Evolutionary conservation across 176 grass and related monocot species (phyloP), one percentile per base, ranked within the genome.

Genomic region (Olyra latifolia): DNA sequence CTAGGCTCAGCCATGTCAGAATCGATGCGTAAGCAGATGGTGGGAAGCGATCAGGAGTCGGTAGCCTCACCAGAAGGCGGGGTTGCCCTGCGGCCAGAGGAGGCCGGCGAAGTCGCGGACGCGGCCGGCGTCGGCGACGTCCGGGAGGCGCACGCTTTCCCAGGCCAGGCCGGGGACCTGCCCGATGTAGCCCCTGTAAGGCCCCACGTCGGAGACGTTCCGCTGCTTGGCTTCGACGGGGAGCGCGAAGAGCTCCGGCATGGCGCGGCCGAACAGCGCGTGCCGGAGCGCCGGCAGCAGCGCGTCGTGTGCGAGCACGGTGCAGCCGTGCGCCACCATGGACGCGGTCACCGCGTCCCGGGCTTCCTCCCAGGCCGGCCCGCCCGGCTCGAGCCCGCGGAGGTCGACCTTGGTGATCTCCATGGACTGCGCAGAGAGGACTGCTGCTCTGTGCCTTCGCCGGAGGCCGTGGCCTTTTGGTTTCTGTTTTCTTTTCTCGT

Each of bases 241-340:
- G 4, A 95, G 84, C 27, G 66, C 82, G 80, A 92, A 95, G n/a
- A 88, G 15, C 53, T 86, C 93, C 25, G 84, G 74, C 61, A 83
- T 0, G 17, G 82, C 68, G 6, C 35, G 43, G 63, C 42, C 46
- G 74, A 95, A 88, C 65, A 92, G 61, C 17, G 42, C 74, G 19
- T 44, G 77, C 61, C 81, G 83, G 25, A 85, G 58, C 73, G 77
- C 87, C 47, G 67, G 62, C n/a, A 48, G 44, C 12, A 92, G 76
- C 23, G 38, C 61, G 45, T 83, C 77, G 75, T 87, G 86, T 50
- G 84, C 38, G 50, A 78, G 78, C 5, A 73, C 27, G 69, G 83
- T 83, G 78, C 82, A 95, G 50, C 89, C 89, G 55, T 82, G 86
- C 32, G 29, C 50, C 48, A 72, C 41, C 67, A 95, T 75, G 60